Evolutionary conservation across 352 stramenopile genomes (phyloP), one percentile per base, ranked within the genome.

Genomic region (Globisporangium abappressorium): DNA sequence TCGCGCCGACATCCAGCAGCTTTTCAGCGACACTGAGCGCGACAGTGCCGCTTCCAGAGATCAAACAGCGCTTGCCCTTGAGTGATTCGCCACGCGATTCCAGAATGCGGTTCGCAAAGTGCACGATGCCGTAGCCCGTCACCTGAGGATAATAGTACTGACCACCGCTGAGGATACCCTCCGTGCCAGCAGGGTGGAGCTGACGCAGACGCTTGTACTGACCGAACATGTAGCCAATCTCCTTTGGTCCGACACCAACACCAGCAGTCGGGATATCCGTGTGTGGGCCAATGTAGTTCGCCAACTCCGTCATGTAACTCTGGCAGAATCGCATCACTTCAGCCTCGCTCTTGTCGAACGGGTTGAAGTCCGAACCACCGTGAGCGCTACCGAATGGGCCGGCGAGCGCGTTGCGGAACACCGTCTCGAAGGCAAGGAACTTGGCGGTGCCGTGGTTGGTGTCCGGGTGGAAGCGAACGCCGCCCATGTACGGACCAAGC

Each of bases 281-380:
- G 79, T 98, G 93, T 12, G 96, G 95, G 8, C 97, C 97, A 73
- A 99, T 98, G 84, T 99, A 99, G 74, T 99, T 99, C 68, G 91
- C 88, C 58, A 99, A 79, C 75, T 99, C 97, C 2, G 95, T 99
- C 95, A 99, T 99, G 81, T 98, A 99, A 51, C 84, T 96, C 81
- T 99, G 96, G 72, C 97, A 99, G 77, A 99, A 99, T 57, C 96
- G 87, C 84, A 99, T 98, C 70, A 99, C 96, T 73, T 99, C 97
- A 28, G 91, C 87, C 76, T 99, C 97, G 61, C 84, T 98, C 81
- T 99, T 99, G 79, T 98, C 93, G 66, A 97, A 83, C 8, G 97
- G 97, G 78, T 99, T 98, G 70, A 99, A 99, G 75, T 99, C 97
- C 38, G 93, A 96, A 60, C 94, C 95, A 67, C 94, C 94, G 73